phyloP scores from a whole-genome alignment of 2,329 filamentous ascomycete genomes.

The Clonostachys solani region DNA sequence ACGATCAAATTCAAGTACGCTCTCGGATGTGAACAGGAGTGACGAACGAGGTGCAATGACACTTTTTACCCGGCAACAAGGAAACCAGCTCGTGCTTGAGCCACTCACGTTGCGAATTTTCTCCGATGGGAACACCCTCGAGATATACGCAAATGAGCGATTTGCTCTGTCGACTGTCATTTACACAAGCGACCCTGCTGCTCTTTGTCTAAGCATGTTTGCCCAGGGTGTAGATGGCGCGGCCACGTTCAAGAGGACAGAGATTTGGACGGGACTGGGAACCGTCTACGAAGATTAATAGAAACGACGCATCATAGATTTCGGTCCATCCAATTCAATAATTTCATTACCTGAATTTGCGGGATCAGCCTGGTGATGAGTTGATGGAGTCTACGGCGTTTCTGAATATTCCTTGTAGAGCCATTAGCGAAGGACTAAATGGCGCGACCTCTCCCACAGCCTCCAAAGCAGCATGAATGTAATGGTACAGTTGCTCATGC shows the following conservation, averaged over 20 bases:
- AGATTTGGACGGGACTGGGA: too few species aligned
- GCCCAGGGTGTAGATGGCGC: conserved; percentile 5
- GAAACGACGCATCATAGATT: too few species aligned
- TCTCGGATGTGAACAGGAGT: conserved; percentile 26
- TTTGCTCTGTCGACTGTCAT: conserved; percentile 18
- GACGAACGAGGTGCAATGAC: conserved; percentile 36
- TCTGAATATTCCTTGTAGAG: too few species aligned
- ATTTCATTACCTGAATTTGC: too few species aligned
- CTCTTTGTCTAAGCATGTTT: conserved; percentile 15
- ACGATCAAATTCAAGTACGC: conserved; percentile 20
- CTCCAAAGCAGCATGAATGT: too few species aligned
- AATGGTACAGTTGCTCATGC: too few species aligned
- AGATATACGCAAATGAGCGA: conserved; percentile 17
- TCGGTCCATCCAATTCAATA: too few species aligned
- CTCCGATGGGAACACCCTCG: conserved; percentile 14
- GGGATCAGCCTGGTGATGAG: too few species aligned
- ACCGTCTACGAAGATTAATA: too few species aligned
- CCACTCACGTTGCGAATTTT: conserved; percentile 13
- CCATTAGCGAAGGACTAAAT: too few species aligned
- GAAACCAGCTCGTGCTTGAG: conserved; percentile 6
- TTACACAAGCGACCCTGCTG: conserved; percentile 7
- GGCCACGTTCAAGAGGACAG: neutral
- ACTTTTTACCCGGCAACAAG: conserved; percentile 24
- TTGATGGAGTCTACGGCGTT: too few species aligned
- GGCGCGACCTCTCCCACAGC: too few species aligned